These are phyloP conservation scores for Cercospora berteroae DNA, from an alignment of 2,329 filamentous ascomycete genomes.

Conservation along the genomic window DNA sequence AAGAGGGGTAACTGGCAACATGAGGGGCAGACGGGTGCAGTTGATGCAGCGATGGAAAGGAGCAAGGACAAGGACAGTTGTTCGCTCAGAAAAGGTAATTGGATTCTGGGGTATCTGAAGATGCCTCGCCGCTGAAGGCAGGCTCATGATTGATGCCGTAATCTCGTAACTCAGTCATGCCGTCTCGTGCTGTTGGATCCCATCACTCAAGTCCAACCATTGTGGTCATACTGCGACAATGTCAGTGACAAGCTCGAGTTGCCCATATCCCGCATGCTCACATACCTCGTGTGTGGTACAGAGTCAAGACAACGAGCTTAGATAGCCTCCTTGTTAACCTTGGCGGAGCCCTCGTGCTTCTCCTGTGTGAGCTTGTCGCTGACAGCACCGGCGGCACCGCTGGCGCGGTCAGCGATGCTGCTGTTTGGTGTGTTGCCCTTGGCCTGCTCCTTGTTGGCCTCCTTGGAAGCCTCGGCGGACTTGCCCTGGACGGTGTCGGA, in stretches of 20 bases:
- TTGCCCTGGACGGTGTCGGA: conserved; percentile 61
- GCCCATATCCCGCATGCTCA: not conserved
- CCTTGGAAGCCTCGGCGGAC: conserved; percentile 59
- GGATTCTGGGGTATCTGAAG: conserved; percentile 15
- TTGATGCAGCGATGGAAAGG: not conserved
- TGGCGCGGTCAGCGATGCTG: conserved; percentile 53
- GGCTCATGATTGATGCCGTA: conserved; percentile 7
- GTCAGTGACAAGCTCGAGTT: not conserved
- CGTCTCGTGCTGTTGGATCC: not conserved
- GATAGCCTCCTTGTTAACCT: conserved; percentile 49
- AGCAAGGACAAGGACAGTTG: not conserved
- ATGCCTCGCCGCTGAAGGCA: conserved; percentile 3
- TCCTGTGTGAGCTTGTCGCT: conserved; percentile 55
- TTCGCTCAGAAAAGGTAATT: conserved; percentile 3
- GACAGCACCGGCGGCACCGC: conserved; percentile 53
- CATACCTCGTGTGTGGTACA: not conserved
- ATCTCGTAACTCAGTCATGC: conserved; percentile 8
- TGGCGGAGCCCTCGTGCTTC: conserved; percentile 51
- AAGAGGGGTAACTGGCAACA: not conserved
- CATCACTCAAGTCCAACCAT: not conserved
- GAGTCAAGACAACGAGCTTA: conserved; percentile 17
- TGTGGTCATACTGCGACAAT: not conserved
- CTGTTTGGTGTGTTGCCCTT: conserved; percentile 59
- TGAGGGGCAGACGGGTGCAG: not conserved
- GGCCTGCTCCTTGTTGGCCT: conserved; percentile 62